Conservation (phyloP, 306 rosid genomes). For the Glycine latifolia region DNA sequence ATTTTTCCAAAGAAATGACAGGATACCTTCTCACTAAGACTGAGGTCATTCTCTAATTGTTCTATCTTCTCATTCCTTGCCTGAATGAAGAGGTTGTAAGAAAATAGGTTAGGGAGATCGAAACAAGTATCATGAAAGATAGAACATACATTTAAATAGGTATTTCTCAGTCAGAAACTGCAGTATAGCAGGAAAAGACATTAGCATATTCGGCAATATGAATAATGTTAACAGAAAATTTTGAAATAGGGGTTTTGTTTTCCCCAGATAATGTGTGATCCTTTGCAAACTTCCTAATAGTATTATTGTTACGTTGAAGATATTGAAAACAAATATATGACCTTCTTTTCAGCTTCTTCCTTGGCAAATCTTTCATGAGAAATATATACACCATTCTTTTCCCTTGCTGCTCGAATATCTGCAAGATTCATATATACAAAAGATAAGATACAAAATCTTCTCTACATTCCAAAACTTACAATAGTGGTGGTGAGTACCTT, state of each 20-base stretch:
- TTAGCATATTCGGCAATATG: not conserved
- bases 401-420: slow-evolving; percentile 98
- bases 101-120: slow-evolving; percentile 34
- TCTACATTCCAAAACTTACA: slow-evolving; percentile 23
- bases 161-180: too few relatives aligned
- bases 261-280: too few relatives aligned
- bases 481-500: slow-evolving; percentile 59
- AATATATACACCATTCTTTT: slow-evolving; percentile 91
- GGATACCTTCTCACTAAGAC: slow-evolving; percentile 68
- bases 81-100: slow-evolving; percentile 54
- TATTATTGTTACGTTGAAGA: too few relatives aligned
- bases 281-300: too few relatives aligned
- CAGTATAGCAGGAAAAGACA: too few relatives aligned
- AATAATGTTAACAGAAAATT: too few relatives aligned
- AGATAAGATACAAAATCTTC: slow-evolving; percentile 31
- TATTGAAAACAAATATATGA: slow-evolving; percentile 33
- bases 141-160: too few relatives aligned
- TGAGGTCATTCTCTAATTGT: slow-evolving; percentile 81
- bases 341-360: slow-evolving; percentile 99
- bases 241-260: too few relatives aligned
- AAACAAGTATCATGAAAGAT: too few relatives aligned
- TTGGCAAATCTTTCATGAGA: slow-evolving; percentile 84
- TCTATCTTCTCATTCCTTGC: slow-evolving; percentile 82
- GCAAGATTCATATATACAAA: slow-evolving; percentile 35
- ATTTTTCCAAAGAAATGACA: not conserved